phyloP scores from a whole-genome alignment of 805 yeast genomes.

The Candida cerambycidarum region DNA sequence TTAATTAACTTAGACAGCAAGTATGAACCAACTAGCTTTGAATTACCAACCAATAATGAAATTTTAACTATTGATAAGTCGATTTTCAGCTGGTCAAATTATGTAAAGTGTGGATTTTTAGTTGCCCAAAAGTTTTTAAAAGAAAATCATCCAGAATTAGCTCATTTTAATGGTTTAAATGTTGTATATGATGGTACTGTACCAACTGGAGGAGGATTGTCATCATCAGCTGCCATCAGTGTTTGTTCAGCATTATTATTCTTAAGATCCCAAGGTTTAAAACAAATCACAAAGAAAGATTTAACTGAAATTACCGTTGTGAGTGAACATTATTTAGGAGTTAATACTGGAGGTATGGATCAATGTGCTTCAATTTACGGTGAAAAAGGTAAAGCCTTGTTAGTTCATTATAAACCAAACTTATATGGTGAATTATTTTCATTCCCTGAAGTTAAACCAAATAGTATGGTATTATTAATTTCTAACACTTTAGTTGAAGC shows the following conservation, averaged over 20 bases:
- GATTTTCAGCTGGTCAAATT: constrained; percentile 61
- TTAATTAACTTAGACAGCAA: constrained; percentile 33
- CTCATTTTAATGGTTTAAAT: constrained; percentile 46
- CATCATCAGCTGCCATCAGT: constrained; percentile 72
- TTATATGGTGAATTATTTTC: constrained; percentile 53
- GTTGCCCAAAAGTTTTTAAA: constrained; percentile 54
- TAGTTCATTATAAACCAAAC: constrained; percentile 60
- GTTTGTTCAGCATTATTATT: constrained; percentile 62
- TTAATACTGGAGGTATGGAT: constrained; percentile 80
- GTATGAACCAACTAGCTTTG: constrained; percentile 37
- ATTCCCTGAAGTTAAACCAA: constrained; percentile 48
- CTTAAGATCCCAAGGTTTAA: constrained; percentile 51
- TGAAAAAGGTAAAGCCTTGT: constrained; percentile 53
- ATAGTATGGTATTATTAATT: constrained; percentile 52
- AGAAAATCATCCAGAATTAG: constrained; percentile 29
- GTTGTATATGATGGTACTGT: constrained; percentile 61
- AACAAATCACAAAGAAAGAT: constrained; percentile 45
- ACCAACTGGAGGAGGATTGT: constrained; percentile 71
- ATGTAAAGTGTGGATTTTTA: constrained; percentile 62
- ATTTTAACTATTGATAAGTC: constrained; percentile 48
- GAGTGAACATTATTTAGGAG: constrained; percentile 71
- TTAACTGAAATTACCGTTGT: constrained; percentile 61
- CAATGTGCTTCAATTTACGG: constrained; percentile 73
- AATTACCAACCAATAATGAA: constrained; percentile 41
- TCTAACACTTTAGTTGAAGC: constrained; percentile 64